Percentiles rank a stretch among this genome's conserved stretches.
Evolutionary conservation across 306 rosid genomes (phyloP).

Genomic region (Purshia tridentata): DNA sequence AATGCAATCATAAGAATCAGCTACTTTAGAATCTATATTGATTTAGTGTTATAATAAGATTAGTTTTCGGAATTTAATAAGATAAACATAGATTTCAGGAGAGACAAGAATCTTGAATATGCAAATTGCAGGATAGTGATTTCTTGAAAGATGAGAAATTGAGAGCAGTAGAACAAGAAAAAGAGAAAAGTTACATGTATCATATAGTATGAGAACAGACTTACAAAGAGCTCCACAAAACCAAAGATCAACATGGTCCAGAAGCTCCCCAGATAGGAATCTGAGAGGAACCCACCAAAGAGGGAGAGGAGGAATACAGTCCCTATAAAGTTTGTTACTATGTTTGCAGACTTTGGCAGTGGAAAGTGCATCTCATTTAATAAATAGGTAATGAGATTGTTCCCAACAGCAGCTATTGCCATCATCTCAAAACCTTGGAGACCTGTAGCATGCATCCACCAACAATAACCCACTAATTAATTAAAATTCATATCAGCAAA

Average conservation of each 20-base stretch:
- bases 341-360: conserved; percentile 59
- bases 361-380: conserved; percentile 60
- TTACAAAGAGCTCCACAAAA: conserved; percentile 58
- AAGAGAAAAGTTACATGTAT: not conserved
- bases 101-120: conserved; percentile 26
- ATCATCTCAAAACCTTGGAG: conserved; percentile 76
- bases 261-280: conserved; percentile 66
- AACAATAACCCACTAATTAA: not conserved
- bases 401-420: conserved; percentile 69
- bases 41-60: not conserved
- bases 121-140: conserved; percentile 14
- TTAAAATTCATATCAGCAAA: too few species aligned
- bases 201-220: conserved; percentile 11
- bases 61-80: not conserved
- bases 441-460: conserved; percentile 33
- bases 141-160: conserved; percentile 7
- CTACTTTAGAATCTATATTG: not conserved
- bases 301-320: conserved; percentile 61
- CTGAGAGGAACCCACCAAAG: conserved; percentile 63
- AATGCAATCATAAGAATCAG: not conserved
- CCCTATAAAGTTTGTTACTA: conserved; percentile 62
- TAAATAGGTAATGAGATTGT: conserved; percentile 61
- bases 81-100: conserved; percentile 14
- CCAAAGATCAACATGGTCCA: conserved; percentile 57
- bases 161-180: not conserved